A percentile compares a stretch with the other conserved stretches of the same genome.
These are phyloP conservation scores for Sophora flavescens DNA, from an alignment of 306 rosid genomes.

Conservation along the genomic window DNA sequence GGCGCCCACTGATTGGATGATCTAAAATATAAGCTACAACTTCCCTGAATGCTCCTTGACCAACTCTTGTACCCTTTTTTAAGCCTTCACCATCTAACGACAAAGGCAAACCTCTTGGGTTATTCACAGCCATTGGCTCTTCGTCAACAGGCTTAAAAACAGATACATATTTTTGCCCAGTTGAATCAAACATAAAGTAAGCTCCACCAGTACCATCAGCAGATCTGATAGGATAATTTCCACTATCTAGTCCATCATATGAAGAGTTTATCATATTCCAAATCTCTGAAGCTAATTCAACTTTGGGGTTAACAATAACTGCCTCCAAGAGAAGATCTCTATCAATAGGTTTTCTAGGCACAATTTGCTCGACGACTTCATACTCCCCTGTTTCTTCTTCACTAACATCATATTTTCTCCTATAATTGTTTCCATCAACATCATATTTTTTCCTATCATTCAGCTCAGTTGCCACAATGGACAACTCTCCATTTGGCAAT, in stretches of 20 bases:
- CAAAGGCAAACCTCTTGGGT: constrained; percentile 86
- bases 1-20: constrained; percentile 72
- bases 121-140: constrained; percentile 96
- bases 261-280: constrained; percentile 75
- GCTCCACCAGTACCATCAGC: constrained; percentile 96
- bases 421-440: constrained; percentile 46
- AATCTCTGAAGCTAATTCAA: constrained; percentile 62
- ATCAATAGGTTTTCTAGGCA: constrained; percentile 51
- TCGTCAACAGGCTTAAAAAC: constrained; percentile 97
- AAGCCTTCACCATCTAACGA: constrained; percentile 89
- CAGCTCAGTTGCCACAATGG: constrained; percentile 61
- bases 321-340: constrained; percentile 71
- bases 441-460: constrained; percentile 48
- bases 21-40: constrained; percentile 97
- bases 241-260: constrained; percentile 65
- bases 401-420: constrained; percentile 48
- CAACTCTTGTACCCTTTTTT: constrained; percentile 91
- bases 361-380: constrained; percentile 37
- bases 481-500: too few relatives aligned
- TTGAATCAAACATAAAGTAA: constrained; percentile 81
- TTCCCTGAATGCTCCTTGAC: constrained; percentile 96
- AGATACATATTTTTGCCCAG: constrained; percentile 72
- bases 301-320: constrained; percentile 75
- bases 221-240: constrained; percentile 77
- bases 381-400: constrained; percentile 47